Evolutionary conservation across 345 rosid species (phyloP).

Genomic region (Eucalyptus camaldulensis): DNA sequence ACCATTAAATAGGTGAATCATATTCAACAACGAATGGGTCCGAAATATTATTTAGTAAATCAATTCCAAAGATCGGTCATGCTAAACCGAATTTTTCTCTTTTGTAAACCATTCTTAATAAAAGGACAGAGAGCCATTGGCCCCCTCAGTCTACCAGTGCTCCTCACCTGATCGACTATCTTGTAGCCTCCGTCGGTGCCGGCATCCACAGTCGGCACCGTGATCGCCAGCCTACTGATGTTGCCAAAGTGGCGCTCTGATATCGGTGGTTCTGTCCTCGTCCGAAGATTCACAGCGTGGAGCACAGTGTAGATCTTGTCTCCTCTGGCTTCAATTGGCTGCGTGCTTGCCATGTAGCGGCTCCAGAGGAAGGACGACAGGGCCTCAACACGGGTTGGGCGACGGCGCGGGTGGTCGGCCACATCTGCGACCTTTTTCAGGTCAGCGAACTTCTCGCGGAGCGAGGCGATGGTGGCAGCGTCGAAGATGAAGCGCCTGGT

Average conservation of each 20-base stretch:
- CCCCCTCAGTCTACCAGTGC: background rate
- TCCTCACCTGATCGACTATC: background rate
- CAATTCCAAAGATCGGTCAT: background rate
- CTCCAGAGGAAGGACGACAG: conserved; percentile 3
- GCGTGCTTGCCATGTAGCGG: conserved; percentile 4
- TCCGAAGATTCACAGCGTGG: conserved; percentile 4
- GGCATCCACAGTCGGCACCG: background rate
- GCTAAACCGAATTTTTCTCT: background rate
- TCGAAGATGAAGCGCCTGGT: conserved; percentile 24
- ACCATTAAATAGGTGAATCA: background rate
- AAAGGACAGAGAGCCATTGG: background rate
- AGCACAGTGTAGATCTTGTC: background rate
- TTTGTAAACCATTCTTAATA: background rate
- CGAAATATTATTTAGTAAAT: background rate
- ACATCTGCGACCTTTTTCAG: background rate
- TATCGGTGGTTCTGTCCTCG: conserved; percentile 1
- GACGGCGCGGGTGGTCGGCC: background rate
- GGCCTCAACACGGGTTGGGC: conserved; percentile 1
- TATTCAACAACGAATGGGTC: background rate
- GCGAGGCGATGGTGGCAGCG: conserved; percentile 1
- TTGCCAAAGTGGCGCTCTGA: conserved; percentile 3
- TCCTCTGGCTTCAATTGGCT: background rate
- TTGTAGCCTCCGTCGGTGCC: background rate
- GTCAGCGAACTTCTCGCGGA: conserved; percentile 8
- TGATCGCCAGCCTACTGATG: conserved; percentile 1